Percentiles rank a stretch among this genome's conserved stretches.
Evolutionary conservation across 2,329 filamentous ascomycete species (phyloP).

Genomic region (Fusarium haematococcum): DNA sequence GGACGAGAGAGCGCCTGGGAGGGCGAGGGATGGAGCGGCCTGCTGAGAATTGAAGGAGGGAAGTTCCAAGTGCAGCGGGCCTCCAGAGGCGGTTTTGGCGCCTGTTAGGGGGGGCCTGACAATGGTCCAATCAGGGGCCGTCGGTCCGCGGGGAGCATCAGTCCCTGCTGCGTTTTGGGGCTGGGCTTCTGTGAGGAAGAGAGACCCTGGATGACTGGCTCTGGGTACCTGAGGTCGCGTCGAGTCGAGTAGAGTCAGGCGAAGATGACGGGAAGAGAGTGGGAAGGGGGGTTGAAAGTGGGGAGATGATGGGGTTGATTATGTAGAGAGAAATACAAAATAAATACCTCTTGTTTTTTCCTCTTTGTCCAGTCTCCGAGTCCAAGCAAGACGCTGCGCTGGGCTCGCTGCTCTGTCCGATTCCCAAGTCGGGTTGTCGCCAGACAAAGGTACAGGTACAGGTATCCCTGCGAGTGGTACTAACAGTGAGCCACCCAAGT

Average conservation of each 20-base stretch:
- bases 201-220: conserved; percentile 33
- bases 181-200: conserved; percentile 4
- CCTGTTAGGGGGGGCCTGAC: conserved; percentile 42
- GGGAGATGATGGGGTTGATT: background rate
- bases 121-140: conserved; percentile 48
- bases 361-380: background rate
- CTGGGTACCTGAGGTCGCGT: conserved; percentile 17
- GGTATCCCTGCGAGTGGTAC: conserved; percentile 10
- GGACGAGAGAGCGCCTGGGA: conserved; percentile 28
- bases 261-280: background rate
- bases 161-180: conserved; percentile 31
- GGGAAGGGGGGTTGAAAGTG: background rate
- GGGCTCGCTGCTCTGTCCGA: background rate
- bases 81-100: conserved; percentile 46
- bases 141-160: conserved; percentile 43
- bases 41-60: conserved; percentile 45
- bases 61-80: conserved; percentile 41
- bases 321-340: background rate
- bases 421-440: conserved; percentile 6
- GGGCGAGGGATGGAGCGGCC: conserved; percentile 16
- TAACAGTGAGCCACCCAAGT: conserved; percentile 7
- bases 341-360: conserved; percentile 1
- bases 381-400: background rate
- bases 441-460: conserved; percentile 2
- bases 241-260: background rate